Conservation (phyloP, 2,329 filamentous ascomycete genomes). For the Aspergillus pseudoviridinutans region DNA sequence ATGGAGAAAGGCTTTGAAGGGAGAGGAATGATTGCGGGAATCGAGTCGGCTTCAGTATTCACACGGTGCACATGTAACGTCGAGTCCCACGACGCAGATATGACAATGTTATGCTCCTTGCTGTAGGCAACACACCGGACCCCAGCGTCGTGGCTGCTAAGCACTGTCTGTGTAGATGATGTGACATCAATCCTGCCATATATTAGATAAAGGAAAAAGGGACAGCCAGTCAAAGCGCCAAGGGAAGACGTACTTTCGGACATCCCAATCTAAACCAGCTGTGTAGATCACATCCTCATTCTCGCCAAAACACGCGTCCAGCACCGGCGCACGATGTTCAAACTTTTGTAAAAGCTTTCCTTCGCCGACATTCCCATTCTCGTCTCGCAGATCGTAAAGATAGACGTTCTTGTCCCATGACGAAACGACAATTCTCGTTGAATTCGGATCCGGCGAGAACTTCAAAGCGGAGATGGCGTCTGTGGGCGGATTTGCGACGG, state of each 20-base stretch:
- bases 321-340: conserved; percentile 77
- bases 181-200: conserved; percentile 61
- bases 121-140: conserved; percentile 84
- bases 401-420: conserved; percentile 95
- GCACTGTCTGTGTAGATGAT: conserved; percentile 65
- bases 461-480: conserved; percentile 84
- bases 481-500: conserved; percentile 73
- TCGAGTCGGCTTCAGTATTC: conserved; percentile 41
- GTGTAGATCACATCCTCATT: conserved; percentile 80
- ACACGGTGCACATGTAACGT: conserved; percentile 78
- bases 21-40: conserved; percentile 64
- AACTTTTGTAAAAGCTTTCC: conserved; percentile 68
- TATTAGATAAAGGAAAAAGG: conserved; percentile 5
- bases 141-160: conserved; percentile 74
- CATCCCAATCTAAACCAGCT: conserved; percentile 81
- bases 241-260: conserved; percentile 59
- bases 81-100: conserved; percentile 91
- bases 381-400: conserved; percentile 69
- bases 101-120: conserved; percentile 67
- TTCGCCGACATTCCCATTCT: conserved; percentile 51
- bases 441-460: conserved; percentile 73
- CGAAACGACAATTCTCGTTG: conserved; percentile 78
- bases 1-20: conserved; percentile 88
- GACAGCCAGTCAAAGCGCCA: background rate
- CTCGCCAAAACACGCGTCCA: conserved; percentile 87